Conservation (phyloP, 2,329 filamentous ascomycete species). For the Fusarium pseudonygamai region DNA sequence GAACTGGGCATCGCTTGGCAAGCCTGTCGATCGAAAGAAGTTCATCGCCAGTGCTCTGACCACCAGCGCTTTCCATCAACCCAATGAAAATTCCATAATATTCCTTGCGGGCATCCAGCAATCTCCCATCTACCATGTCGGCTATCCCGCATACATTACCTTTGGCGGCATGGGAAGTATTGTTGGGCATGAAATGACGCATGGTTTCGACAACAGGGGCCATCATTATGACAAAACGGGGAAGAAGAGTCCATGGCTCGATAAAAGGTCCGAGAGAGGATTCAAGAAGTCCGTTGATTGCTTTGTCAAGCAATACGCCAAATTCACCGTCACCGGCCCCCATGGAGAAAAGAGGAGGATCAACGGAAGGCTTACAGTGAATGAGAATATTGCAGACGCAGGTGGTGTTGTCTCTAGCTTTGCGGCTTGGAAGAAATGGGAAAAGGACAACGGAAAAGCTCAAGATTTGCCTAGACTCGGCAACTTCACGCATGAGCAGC, state of each 20-base stretch:
- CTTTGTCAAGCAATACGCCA: constrained; percentile 73
- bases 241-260: constrained; percentile 74
- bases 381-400: constrained; percentile 77
- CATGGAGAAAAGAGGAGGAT: constrained; percentile 66
- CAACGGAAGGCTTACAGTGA: constrained; percentile 70
- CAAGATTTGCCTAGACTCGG: constrained; percentile 68
- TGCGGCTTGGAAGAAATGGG: constrained; percentile 70
- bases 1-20: constrained; percentile 67
- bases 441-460: constrained; percentile 57
- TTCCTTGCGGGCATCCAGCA: constrained; percentile 72
- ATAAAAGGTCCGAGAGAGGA: constrained; percentile 64
- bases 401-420: constrained; percentile 72
- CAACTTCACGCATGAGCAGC: constrained; percentile 71
- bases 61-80: constrained; percentile 73
- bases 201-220: constrained; percentile 74
- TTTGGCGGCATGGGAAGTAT: constrained; percentile 75
- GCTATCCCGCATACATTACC: constrained; percentile 69
- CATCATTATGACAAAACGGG: constrained; percentile 72
- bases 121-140: constrained; percentile 70
- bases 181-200: constrained; percentile 74
- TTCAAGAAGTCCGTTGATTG: constrained; percentile 69
- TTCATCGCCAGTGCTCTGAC: constrained; percentile 70
- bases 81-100: constrained; percentile 70
- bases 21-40: constrained; percentile 67
- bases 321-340: constrained; percentile 66